Conservation (phyloP, 176 grass and related monocot species). For the Aegilops umbellulata region DNA sequence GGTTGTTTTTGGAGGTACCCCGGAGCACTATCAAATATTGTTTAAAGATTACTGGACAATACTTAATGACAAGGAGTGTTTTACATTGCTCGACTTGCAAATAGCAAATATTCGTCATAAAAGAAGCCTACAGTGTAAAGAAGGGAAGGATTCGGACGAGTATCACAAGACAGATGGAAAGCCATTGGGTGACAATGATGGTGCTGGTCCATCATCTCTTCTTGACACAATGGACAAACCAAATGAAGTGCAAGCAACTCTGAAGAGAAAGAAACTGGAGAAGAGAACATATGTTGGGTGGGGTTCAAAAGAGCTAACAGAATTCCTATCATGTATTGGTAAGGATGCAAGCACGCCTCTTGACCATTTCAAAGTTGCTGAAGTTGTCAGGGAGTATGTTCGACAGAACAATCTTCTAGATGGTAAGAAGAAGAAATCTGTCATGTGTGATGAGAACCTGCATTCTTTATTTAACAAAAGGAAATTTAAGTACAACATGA, state of each 20-base stretch:
- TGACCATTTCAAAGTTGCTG: constrained; percentile 46
- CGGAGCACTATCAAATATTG: constrained; percentile 38
- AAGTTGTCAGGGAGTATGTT: constrained; percentile 69
- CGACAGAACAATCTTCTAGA: constrained; percentile 48
- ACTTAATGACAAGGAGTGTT: constrained; percentile 59
- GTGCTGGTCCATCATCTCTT: constrained; percentile 30
- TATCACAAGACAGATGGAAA: constrained; percentile 30
- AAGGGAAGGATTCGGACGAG: constrained; percentile 30
- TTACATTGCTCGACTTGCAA: constrained; percentile 63
- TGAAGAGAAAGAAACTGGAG: constrained; percentile 57
- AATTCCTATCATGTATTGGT: constrained; percentile 60
- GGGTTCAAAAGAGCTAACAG: constrained; percentile 68
- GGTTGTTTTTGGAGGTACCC: constrained; percentile 33
- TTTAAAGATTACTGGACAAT: constrained; percentile 87
- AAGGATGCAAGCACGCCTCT: constrained; percentile 54
- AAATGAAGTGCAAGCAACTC: constrained; percentile 35
- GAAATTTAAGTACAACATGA: constrained; percentile 59
- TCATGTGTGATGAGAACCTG: constrained; percentile 64
- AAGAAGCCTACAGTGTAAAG: constrained; percentile 39
- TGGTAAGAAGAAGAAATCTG: constrained; percentile 54
- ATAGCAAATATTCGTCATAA: constrained; percentile 44
- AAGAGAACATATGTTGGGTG: constrained; percentile 68
- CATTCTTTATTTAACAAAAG: constrained; percentile 57
- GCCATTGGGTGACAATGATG: constrained; percentile 14
- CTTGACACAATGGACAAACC: constrained; percentile 28